Evolutionary conservation across 2,329 filamentous ascomycete genomes (phyloP), one percentile per base, ranked within the genome.

Genomic region (Elsinoe arachidis): DNA sequence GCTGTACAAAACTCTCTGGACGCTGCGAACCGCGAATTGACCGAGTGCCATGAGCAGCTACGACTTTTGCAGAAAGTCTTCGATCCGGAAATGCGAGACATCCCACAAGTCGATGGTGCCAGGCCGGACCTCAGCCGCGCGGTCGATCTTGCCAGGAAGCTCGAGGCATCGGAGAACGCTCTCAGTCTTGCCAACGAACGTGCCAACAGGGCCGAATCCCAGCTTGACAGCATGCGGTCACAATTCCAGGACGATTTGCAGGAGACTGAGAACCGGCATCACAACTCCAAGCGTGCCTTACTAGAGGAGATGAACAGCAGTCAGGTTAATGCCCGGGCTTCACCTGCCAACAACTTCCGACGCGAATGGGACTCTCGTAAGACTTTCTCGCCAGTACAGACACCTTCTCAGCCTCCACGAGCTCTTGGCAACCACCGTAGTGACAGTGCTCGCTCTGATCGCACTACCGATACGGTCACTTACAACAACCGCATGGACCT

Each of bases 401-500:
- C 90, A 0, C 90, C 92, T 2, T 86, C 83, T 17, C 72, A 74
- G 62, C 85, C 88, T 56, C 39, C 54, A 38, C 83, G 85, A 59
- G 80, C 85, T 61, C 80, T 83, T 55, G 80, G 82, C 63, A 83
- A 84, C 62, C 83, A 85, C 37, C 78, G 80, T 44, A 79, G 85
- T 61, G 88, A 95, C 66, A 95, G 91, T 35, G 84, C 82, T 58
- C 84, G 87, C 39, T 96, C 91, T 1, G 92, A 97, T 68, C 82
- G 84, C 58, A 96, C 90, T 0, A 83, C 86, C 21, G 92, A 96
- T 69, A 87, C 90, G 14, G 76, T 90, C 41, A 86, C 85, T 63
- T 89, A 89, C 73, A 92, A 93, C 73, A 90, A 87, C 67, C 85
- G 87, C 38, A 92, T 95, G 85, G 92, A 97, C 68, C 77, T 95